Percentiles rank a stretch among this genome's conserved stretches.
Evolutionary conservation across 202 grass and related monocot species (phyloP).

Genomic region (Schoenoplectus triqueter): DNA sequence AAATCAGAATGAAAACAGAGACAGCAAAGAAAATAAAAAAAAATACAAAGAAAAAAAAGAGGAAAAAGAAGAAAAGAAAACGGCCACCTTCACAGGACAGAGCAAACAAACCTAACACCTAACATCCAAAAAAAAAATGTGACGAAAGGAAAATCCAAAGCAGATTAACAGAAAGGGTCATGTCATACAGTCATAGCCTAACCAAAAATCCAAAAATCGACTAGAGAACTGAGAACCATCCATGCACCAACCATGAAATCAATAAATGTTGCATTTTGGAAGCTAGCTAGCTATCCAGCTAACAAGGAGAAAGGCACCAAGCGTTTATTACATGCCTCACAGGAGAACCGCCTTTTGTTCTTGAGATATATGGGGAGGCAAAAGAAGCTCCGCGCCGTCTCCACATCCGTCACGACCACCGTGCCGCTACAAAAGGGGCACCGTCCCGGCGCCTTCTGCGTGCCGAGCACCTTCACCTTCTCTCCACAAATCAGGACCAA

Average conservation of each 20-base stretch:
- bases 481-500: slow-evolving; percentile 51
- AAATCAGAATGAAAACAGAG: slow-evolving; percentile 11
- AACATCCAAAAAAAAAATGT: not conserved
- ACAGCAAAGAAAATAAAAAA: not conserved
- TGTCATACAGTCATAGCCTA: not conserved
- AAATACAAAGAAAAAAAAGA: not conserved
- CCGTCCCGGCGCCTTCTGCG: slow-evolving; percentile 62
- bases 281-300: not conserved
- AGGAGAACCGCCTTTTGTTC: slow-evolving; percentile 80
- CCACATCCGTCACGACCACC: slow-evolving; percentile 70
- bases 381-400: slow-evolving; percentile 54
- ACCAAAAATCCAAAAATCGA: not conserved
- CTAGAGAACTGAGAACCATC: not conserved
- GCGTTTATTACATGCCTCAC: slow-evolving; percentile 62
- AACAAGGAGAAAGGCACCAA: slow-evolving; percentile 51
- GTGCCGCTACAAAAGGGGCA: slow-evolving; percentile 78
- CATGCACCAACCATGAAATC: not conserved
- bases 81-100: not conserved
- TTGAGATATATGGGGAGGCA: slow-evolving; percentile 75
- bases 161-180: not conserved
- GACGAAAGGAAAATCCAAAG: not conserved
- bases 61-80: not conserved
- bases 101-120: slow-evolving; percentile 1
- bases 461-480: slow-evolving; percentile 64
- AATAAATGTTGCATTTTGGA: not conserved